These are phyloP conservation scores for Russula dissimulans DNA, from an alignment of 768 basidiomycete genomes.

Conservation along the genomic window DNA sequence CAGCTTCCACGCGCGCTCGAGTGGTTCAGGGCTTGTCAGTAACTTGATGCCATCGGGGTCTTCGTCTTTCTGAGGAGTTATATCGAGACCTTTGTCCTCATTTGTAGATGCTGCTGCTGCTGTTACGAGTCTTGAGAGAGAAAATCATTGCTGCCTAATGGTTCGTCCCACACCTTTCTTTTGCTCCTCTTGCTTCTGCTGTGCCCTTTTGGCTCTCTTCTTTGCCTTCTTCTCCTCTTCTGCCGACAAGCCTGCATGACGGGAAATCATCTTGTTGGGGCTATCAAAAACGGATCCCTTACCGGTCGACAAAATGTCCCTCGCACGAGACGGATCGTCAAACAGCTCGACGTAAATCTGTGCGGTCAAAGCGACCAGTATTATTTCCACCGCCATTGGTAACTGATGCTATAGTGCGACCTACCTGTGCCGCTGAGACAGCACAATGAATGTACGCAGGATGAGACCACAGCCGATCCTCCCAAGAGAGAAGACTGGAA, in stretches of 20 bases:
- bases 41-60: conserved; percentile 78
- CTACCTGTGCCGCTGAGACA: conserved; percentile 58
- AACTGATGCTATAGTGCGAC: not conserved
- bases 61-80: conserved; percentile 52
- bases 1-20: conserved; percentile 69
- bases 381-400: not conserved
- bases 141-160: conserved; percentile 1
- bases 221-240: conserved; percentile 73
- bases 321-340: conserved; percentile 60
- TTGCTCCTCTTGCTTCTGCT: conserved; percentile 55
- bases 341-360: conserved; percentile 68
- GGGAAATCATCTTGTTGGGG: not conserved
- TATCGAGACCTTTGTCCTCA: conserved; percentile 68
- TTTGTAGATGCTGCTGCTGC: conserved; percentile 32
- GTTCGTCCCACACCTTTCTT: conserved; percentile 51
- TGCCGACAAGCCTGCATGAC: conserved; percentile 34
- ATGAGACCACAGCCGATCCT: conserved; percentile 69
- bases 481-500: conserved; percentile 68
- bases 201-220: conserved; percentile 81
- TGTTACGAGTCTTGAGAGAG: conserved; percentile 15
- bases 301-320: conserved; percentile 26
- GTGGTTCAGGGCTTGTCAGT: conserved; percentile 47
- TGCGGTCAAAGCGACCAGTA: not conserved
- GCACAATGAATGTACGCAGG: conserved; percentile 68
- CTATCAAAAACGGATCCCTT: conserved; percentile 10